A percentile compares a stretch with the other conserved stretches of the same genome.
Evolutionary conservation across 2,329 filamentous ascomycete genomes (phyloP).

Genomic region (Exophiala alcalophila): DNA sequence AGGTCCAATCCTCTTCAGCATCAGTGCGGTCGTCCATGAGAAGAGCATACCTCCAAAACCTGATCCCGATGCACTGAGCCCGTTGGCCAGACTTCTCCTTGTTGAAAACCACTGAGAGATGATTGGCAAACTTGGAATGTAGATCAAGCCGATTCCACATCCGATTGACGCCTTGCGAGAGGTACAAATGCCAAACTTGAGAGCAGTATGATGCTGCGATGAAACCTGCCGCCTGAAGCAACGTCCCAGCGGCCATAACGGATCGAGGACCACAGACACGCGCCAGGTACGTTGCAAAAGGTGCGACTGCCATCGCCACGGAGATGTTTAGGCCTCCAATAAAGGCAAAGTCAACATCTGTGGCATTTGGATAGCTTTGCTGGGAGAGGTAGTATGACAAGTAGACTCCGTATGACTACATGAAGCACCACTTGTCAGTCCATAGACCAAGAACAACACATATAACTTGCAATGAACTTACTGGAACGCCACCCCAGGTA

Average conservation of each 20-base stretch:
- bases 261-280: conserved; percentile 21
- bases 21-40: conserved; percentile 27
- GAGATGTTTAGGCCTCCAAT: conserved; percentile 33
- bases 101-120: conserved; percentile 35
- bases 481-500: conserved; percentile 34
- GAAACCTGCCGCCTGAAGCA: conserved; percentile 24
- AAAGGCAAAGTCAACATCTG: conserved; percentile 34
- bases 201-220: conserved; percentile 32
- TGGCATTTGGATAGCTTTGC: conserved; percentile 31
- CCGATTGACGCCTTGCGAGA: conserved; percentile 32
- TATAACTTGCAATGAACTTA: conserved; percentile 11
- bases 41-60: conserved; percentile 34
- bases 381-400: conserved; percentile 41
- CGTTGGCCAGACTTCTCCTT: conserved; percentile 32
- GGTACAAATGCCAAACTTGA: conserved; percentile 30
- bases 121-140: conserved; percentile 26
- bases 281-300: conserved; percentile 28
- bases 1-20: conserved; percentile 32
- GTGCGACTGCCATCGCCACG: conserved; percentile 31
- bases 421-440: not conserved
- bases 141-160: conserved; percentile 31
- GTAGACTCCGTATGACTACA: conserved; percentile 41
- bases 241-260: conserved; percentile 28
- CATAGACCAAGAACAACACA: too few species aligned
- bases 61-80: conserved; percentile 32